Evolutionary conservation across 495 filamentous ascomycete genomes (phyloP).

Genomic region (Opeltia flavorubescens): DNA sequence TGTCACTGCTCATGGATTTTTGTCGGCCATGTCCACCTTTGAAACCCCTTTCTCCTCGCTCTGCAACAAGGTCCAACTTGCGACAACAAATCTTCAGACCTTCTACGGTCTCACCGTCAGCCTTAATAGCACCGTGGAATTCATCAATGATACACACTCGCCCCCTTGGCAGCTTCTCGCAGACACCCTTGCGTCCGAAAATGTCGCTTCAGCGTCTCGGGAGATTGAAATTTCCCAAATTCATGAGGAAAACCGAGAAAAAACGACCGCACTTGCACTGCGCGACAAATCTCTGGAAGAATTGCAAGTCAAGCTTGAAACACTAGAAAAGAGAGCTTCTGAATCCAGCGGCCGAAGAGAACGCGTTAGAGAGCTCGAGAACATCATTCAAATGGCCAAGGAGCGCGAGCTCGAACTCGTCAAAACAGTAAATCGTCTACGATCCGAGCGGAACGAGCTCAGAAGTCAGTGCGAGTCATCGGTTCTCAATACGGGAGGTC

Average conservation of each 20-base stretch:
- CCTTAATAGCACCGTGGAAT: slow-evolving; percentile 69
- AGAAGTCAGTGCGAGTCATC: slow-evolving; percentile 44
- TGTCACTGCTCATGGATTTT: slow-evolving; percentile 50
- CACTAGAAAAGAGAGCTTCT: slow-evolving; percentile 73
- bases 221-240: slow-evolving; percentile 66
- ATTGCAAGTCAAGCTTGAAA: slow-evolving; percentile 78
- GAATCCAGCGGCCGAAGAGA: slow-evolving; percentile 36
- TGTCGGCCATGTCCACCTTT: slow-evolving; percentile 28
- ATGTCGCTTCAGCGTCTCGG: slow-evolving; percentile 60
- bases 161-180: slow-evolving; percentile 77
- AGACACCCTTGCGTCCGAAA: slow-evolving; percentile 61
- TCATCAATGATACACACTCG: slow-evolving; percentile 46
- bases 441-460: slow-evolving; percentile 33
- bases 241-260: slow-evolving; percentile 56
- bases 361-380: slow-evolving; percentile 50
- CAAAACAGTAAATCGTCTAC: slow-evolving; percentile 26
- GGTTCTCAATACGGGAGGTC: slow-evolving; percentile 17
- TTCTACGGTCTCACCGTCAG: slow-evolving; percentile 59
- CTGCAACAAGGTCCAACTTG: slow-evolving; percentile 44
- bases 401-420: slow-evolving; percentile 35
- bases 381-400: slow-evolving; percentile 35
- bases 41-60: slow-evolving; percentile 56
- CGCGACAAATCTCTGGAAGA: slow-evolving; percentile 57
- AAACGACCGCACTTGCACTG: slow-evolving; percentile 40
- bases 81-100: slow-evolving; percentile 54